Conservation (phyloP, 1,284 basidiomycete species). For the Bondarzewia mesenterica region DNA sequence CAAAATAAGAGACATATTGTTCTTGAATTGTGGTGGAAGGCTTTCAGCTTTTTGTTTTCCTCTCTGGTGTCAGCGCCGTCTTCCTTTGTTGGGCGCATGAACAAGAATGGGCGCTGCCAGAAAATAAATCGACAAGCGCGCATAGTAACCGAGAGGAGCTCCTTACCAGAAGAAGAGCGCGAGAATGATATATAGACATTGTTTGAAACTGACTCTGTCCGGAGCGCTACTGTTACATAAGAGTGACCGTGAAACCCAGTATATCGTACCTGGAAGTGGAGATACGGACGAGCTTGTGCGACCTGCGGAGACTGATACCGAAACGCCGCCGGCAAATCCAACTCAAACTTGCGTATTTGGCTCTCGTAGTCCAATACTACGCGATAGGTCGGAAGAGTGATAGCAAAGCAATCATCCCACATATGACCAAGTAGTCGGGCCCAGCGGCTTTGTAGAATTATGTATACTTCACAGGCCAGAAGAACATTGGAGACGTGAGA, state of each 20-base stretch:
- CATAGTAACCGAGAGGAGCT: not conserved
- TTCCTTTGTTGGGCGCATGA: conserved; percentile 10
- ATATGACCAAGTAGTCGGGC: conserved; percentile 11
- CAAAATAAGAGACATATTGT: conserved; percentile 11
- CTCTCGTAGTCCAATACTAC: conserved; percentile 15
- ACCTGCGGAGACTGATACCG: conserved; percentile 13
- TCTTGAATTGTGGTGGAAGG: conserved; percentile 12
- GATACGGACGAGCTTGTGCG: conserved; percentile 13
- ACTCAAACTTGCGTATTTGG: conserved; percentile 13
- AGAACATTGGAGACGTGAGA: not conserved
- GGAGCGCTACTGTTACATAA: not conserved
- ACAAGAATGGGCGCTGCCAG: conserved; percentile 16
- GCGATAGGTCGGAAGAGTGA: conserved; percentile 15
- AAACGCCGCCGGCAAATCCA: conserved; percentile 12
- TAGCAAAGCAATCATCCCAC: conserved; percentile 17
- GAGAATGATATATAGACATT: conserved; percentile 6
- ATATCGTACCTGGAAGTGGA: conserved; percentile 16
- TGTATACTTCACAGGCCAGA: conserved; percentile 13
- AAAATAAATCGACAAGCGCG: not conserved
- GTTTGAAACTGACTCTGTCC: conserved; percentile 13
- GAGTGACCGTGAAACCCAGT: too few species aligned
- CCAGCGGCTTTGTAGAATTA: conserved; percentile 10
- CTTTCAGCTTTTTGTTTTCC: conserved; percentile 9
- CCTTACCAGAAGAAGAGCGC: conserved; percentile 10
- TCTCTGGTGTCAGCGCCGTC: conserved; percentile 3